Evolutionary conservation across 2,329 filamentous ascomycete species (phyloP).

Genomic region (Aspergillus fischeri): DNA sequence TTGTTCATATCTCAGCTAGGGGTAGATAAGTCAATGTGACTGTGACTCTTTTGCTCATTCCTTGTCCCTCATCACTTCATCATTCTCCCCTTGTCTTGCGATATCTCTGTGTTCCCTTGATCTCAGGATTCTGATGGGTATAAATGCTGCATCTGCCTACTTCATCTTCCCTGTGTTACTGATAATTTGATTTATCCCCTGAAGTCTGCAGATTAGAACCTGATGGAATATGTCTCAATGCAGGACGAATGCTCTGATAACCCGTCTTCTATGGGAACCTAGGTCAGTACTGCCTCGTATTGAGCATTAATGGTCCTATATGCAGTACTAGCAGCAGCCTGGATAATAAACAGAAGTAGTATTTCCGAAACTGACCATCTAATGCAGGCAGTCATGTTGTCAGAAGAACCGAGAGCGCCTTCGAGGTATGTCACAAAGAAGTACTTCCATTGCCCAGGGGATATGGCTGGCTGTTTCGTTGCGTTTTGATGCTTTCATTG

Average conservation of each 20-base stretch:
- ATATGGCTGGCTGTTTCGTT: conserved; percentile 19
- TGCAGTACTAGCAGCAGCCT: not conserved
- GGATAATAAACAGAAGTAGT: conserved; percentile 5
- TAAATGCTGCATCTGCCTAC: not conserved
- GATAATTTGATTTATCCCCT: not conserved
- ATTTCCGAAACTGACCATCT: conserved; percentile 18
- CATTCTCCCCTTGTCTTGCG: not conserved
- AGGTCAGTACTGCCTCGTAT: conserved; percentile 20
- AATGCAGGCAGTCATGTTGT: not conserved
- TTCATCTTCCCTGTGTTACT: not conserved
- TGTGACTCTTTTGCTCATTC: not conserved
- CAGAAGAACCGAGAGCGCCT: not conserved
- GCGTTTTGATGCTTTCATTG: conserved; percentile 10
- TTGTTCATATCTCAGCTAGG: not conserved
- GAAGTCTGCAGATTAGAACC: not conserved
- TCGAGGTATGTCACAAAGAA: not conserved
- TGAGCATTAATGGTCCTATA: not conserved
- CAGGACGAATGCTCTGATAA: conserved; percentile 20
- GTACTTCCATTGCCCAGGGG: not conserved
- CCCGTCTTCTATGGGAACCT: conserved; percentile 30
- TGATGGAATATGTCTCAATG: conserved; percentile 13
- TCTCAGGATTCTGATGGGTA: not conserved
- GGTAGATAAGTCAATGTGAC: not conserved
- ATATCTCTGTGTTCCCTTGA: not conserved
- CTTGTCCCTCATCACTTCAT: not conserved